Conservation (phyloP, 2,329 filamentous ascomycete species). For the Myotisia sp. region DNA sequence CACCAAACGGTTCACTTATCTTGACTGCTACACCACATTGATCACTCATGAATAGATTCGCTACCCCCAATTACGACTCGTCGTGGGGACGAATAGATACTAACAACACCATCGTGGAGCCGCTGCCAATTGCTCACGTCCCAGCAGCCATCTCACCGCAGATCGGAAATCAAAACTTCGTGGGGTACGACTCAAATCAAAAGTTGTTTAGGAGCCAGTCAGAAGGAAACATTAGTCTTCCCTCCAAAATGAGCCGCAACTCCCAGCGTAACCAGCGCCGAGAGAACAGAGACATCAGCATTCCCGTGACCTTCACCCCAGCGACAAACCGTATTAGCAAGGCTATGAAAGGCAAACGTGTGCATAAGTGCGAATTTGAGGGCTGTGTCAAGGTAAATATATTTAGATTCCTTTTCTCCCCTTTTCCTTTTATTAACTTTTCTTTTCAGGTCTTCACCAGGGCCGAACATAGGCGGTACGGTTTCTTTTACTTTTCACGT, state of each 20-base stretch:
- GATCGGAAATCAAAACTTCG: no score
- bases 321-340: conserved; percentile 38
- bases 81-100: no score
- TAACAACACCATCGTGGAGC: no score
- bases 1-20: no score
- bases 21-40: no score
- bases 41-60: no score
- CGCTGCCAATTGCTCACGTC: no score
- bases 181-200: no score
- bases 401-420: conserved; percentile 5
- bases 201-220: conserved; percentile 5
- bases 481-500: background rate
- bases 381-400: conserved; percentile 34
- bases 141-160: no score
- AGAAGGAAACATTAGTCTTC: conserved; percentile 1
- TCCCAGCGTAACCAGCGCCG: conserved; percentile 2
- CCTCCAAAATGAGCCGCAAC: background rate
- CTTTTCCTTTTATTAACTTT: conserved; percentile 2
- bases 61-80: no score
- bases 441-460: conserved; percentile 34
- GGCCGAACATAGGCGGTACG: conserved; percentile 34
- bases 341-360: conserved; percentile 39
- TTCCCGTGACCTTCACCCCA: conserved; percentile 31
- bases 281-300: conserved; percentile 1
- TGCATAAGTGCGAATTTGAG: conserved; percentile 35